Evolutionary conservation across 805 yeast species (phyloP).

Genomic region (Candida vartiovaarae): DNA sequence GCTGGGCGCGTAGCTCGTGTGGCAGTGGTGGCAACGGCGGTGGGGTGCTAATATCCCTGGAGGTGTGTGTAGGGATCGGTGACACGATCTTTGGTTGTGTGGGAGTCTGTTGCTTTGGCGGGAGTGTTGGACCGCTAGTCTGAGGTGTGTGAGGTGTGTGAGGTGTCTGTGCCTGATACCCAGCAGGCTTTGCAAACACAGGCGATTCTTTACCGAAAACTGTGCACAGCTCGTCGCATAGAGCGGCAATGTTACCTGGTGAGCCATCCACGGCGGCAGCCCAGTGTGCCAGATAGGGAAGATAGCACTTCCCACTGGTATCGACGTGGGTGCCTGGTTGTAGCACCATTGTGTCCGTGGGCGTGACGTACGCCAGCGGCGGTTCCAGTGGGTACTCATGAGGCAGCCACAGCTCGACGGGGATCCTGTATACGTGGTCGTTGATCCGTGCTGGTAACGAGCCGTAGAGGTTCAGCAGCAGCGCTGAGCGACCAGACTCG

Average conservation of each 20-base stretch:
- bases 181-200: conserved; percentile 30
- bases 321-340: conserved; percentile 63
- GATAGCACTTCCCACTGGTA: conserved; percentile 62
- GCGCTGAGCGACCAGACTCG: conserved; percentile 48
- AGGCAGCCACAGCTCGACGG: conserved; percentile 75
- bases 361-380: conserved; percentile 61
- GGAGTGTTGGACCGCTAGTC: conserved; percentile 3
- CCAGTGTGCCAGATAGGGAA: conserved; percentile 46
- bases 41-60: conserved; percentile 9
- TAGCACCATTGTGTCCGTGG: conserved; percentile 39
- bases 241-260: conserved; percentile 38
- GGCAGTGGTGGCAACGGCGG: conserved; percentile 37
- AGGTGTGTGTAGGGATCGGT: not conserved
- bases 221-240: conserved; percentile 25
- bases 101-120: conserved; percentile 4
- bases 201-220: conserved; percentile 39
- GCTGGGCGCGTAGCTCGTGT: conserved; percentile 18
- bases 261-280: conserved; percentile 37
- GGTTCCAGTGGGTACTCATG: conserved; percentile 56
- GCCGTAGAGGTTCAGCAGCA: conserved; percentile 63
- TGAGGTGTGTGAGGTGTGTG: conserved; percentile 1
- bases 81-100: not conserved
- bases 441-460: conserved; percentile 31
- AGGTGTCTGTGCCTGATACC: conserved; percentile 5
- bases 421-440: conserved; percentile 34